Evolutionary conservation across 345 rosid genomes (phyloP).

Genomic region (Crucihimalaya himalaica): DNA sequence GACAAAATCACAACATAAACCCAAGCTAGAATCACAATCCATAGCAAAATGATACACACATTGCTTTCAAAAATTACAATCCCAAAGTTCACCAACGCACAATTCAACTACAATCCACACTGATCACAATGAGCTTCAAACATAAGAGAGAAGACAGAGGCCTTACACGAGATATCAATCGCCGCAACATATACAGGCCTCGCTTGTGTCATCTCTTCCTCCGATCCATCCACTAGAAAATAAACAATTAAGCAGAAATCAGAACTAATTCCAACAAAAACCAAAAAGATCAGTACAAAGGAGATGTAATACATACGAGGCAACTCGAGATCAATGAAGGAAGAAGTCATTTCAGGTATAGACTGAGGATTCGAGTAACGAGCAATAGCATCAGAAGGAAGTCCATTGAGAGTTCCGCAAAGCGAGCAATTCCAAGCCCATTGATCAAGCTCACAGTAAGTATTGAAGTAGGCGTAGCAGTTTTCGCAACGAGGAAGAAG

Average conservation of each 20-base stretch:
- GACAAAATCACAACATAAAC: neutral
- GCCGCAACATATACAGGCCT: slow-evolving; percentile 97
- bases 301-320: slow-evolving; percentile 49
- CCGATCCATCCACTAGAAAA: slow-evolving; percentile 68
- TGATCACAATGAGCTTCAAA: neutral
- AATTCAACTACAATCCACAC: slow-evolving; percentile 30
- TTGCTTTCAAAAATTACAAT: neutral
- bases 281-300: neutral
- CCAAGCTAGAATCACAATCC: slow-evolving; percentile 12
- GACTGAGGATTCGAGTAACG: slow-evolving; percentile 82
- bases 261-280: neutral
- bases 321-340: slow-evolving; percentile 91
- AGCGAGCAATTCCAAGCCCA: slow-evolving; percentile 97
- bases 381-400: slow-evolving; percentile 67
- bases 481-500: slow-evolving; percentile 89
- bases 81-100: slow-evolving; percentile 4
- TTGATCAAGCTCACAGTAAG: slow-evolving; percentile 91
- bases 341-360: slow-evolving; percentile 82
- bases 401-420: slow-evolving; percentile 89
- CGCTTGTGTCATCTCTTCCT: slow-evolving; percentile 73
- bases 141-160: slow-evolving; percentile 11
- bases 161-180: slow-evolving; percentile 87
- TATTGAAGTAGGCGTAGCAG: slow-evolving; percentile 91
- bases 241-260: neutral
- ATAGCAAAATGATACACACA: neutral